Evolutionary conservation across 23 red algal species (phyloP), one percentile per base, ranked within the genome.

Genomic region (Cyanidiococcus yangmingshanensis): DNA sequence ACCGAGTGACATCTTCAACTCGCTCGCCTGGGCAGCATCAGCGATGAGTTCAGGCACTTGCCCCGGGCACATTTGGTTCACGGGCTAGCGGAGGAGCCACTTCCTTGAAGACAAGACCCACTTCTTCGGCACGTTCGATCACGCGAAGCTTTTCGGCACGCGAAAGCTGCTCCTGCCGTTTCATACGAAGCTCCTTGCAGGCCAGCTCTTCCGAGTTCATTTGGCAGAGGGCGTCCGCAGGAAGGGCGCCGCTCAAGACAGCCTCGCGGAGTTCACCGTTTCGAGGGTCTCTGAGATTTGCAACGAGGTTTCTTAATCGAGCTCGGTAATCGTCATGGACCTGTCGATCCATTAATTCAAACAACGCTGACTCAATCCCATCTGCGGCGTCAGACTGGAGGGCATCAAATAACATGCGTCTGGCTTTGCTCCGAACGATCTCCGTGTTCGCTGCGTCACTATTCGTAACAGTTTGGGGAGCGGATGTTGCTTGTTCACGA

Each of bases 181-280:
- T 15, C 2, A n/a, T 39, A 38, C 74, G 74, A 35, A 76, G 15
- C 74, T 76, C 34, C 74, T 76, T 35, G 74, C 74, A 39, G 15
- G 74, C 74, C 37, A 76, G 74, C 74, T 76, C 74, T 21, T 76
- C 74, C 3, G 15, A 27, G 37, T 39, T 41, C 74, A 76, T 76
- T 2, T 35, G 74, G 39, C 36, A 39, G 21, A 76, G 74, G 3
- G 36, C 17, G 18, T 35, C 26, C 34, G 74, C 33, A 25, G 39
- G 2, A 1, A 76, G 15, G n/a, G 35, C 26, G 39, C 74, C 74
- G 37, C 37, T 15, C 31, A 76, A 17, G 33, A 76, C 74, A 2
- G 74, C 74, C 18, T 76, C 15, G 12, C 74, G 74, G 2, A 76
- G 74, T 39, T 76, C 74, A 21, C 21, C 34, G 39, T 76, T 76